These are phyloP conservation scores for Conticribra guillardii DNA, from an alignment of 108 stramenopile species.

Conservation along the genomic window DNA sequence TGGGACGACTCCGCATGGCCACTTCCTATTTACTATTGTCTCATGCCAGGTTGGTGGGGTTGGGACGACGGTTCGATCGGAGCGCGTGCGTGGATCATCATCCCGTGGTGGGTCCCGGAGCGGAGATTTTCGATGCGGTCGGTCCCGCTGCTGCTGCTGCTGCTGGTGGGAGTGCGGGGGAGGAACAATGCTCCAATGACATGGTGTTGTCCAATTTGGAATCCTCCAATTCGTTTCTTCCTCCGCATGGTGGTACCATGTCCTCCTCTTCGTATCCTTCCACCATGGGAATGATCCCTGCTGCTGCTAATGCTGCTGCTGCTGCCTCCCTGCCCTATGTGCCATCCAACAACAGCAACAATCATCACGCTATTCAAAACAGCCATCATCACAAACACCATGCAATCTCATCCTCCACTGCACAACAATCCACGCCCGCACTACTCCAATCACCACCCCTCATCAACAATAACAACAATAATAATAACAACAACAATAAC, in stretches of 20 bases:
- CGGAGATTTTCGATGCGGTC: neutral
- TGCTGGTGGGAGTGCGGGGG: neutral
- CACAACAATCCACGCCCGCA: slow-evolving; percentile 21
- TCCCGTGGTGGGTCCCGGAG: too few species aligned
- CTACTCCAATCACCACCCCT: slow-evolving; percentile 7
- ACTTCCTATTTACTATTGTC: slow-evolving; percentile 71
- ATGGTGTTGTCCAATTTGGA: too few species aligned
- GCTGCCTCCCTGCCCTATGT: neutral
- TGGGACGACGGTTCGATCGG: slow-evolving; percentile 85
- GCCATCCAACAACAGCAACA: neutral
- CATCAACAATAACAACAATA: neutral
- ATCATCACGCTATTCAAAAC: neutral
- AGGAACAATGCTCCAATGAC: too few species aligned
- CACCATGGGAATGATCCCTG: neutral
- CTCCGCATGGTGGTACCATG: too few species aligned
- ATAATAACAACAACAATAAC: neutral
- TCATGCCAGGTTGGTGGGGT: slow-evolving; percentile 79
- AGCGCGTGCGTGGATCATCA: slow-evolving; percentile 36
- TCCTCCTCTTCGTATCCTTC: too few species aligned
- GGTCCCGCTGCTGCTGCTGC: neutral
- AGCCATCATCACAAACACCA: neutral
- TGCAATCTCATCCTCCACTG: slow-evolving; percentile 2
- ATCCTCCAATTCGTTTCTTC: too few species aligned
- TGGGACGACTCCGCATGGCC: slow-evolving; percentile 80
- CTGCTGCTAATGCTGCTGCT: neutral